Evolutionary conservation across 164 flowering plant genomes (phyloP).

Genomic region (Liriodendron chinense): DNA sequence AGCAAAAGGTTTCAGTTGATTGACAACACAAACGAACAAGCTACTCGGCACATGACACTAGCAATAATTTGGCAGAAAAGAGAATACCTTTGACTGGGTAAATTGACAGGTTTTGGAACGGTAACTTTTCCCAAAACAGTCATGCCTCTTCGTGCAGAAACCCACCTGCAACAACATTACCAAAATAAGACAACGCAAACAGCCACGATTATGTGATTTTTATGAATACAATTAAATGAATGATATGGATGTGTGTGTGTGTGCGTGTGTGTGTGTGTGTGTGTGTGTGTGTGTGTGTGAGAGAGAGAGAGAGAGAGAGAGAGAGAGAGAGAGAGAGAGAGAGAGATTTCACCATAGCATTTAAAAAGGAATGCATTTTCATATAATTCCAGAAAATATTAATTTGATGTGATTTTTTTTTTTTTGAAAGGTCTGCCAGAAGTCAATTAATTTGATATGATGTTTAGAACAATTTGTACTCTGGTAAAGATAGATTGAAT

Average conservation of each 20-base stretch:
- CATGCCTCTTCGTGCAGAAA: constrained; percentile 80
- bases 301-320: background rate
- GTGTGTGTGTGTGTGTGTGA: no score
- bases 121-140: constrained; percentile 85
- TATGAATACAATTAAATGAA: background rate
- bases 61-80: background rate
- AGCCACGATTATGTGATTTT: background rate
- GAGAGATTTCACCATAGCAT: background rate
- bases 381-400: no score
- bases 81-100: constrained; percentile 90
- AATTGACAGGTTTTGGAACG: constrained; percentile 93
- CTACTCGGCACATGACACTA: background rate
- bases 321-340: background rate
- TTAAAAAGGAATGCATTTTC: background rate
- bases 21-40: background rate
- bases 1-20: background rate
- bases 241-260: background rate
- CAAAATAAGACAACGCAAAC: constrained; percentile 3
- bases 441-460: no score
- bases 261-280: no score
- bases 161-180: constrained; percentile 48
- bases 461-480: no score
- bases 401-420: no score
- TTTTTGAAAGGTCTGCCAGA: no score
- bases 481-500: no score